Percentiles rank a stretch among this genome's conserved stretches.
These are phyloP conservation scores for Tritrichomonas musculus DNA, from an alignment of 208 protist genomes.

Conservation along the genomic window DNA sequence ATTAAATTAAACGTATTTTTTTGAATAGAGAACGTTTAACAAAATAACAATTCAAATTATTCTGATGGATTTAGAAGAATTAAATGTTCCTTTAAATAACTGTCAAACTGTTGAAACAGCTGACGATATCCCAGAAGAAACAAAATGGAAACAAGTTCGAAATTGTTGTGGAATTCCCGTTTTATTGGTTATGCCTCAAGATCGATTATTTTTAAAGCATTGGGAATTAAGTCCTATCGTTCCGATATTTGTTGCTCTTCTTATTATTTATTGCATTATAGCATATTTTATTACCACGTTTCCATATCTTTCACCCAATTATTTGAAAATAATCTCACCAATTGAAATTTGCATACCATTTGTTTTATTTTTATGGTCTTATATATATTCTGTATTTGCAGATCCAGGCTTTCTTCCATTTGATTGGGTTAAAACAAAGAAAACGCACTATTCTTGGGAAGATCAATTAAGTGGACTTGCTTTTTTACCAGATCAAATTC, in stretches of 20 bases:
- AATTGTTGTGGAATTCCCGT: not conserved
- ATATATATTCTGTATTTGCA: not conserved
- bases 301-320: not conserved
- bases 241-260: not conserved
- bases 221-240: not conserved
- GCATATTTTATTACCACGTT: not conserved
- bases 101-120: too few relatives aligned
- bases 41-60: too few relatives aligned
- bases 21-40: too few relatives aligned
- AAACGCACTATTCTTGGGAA: not conserved
- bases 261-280: not conserved
- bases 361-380: conserved; percentile 2
- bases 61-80: too few relatives aligned
- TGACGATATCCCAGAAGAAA: not conserved
- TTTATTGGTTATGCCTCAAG: not conserved
- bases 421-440: conserved; percentile 9
- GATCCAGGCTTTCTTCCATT: conserved; percentile 25
- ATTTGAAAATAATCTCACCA: not conserved
- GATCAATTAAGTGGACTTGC: not conserved
- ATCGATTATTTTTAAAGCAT: not conserved
- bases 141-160: not conserved
- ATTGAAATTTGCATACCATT: not conserved
- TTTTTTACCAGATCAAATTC: not conserved
- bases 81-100: too few relatives aligned
- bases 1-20: too few relatives aligned